These are phyloP conservation scores for Phanerochaete carnosa DNA, from an alignment of 768 basidiomycete genomes.

Conservation along the genomic window DNA sequence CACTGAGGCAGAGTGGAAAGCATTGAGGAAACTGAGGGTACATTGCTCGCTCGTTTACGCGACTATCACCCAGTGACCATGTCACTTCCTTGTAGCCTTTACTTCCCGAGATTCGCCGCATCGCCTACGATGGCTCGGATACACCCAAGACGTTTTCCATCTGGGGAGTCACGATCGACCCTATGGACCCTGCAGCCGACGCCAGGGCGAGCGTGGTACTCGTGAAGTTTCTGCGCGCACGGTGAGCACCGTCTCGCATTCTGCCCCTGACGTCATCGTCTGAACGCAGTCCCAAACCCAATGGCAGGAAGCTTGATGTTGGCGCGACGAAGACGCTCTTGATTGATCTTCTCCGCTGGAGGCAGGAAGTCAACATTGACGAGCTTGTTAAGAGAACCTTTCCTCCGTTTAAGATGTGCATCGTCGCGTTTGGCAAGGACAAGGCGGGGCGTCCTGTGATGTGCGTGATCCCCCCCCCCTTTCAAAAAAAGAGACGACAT, in stretches of 20 bases:
- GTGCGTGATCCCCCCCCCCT: conserved; percentile 37
- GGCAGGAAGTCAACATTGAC: conserved; percentile 60
- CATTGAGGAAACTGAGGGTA: conserved; percentile 31
- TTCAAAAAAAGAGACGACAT: too few species aligned
- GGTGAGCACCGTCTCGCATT: neutral
- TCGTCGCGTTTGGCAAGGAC: conserved; percentile 52
- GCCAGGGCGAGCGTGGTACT: conserved; percentile 71
- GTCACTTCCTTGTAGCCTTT: neutral
- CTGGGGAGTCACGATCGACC: conserved; percentile 76
- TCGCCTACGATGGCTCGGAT: neutral
- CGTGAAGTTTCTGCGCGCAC: conserved; percentile 76
- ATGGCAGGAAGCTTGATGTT: conserved; percentile 46
- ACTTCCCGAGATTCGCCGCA: neutral
- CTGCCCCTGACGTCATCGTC: neutral
- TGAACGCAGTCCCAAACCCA: neutral
- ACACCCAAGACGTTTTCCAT: conserved; percentile 35
- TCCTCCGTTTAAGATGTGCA: conserved; percentile 45
- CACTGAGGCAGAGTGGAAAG: conserved; percentile 65
- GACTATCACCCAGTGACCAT: too few species aligned
- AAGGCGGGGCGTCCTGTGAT: conserved; percentile 66
- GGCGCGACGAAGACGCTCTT: conserved; percentile 61
- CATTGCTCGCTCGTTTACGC: too few species aligned
- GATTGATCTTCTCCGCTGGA: conserved; percentile 66
- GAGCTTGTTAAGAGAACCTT: conserved; percentile 50
- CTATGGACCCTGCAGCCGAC: conserved; percentile 45